These are phyloP conservation scores for Zoysia japonica DNA, from an alignment of 176 grass and related monocot genomes.

Conservation along the genomic window DNA sequence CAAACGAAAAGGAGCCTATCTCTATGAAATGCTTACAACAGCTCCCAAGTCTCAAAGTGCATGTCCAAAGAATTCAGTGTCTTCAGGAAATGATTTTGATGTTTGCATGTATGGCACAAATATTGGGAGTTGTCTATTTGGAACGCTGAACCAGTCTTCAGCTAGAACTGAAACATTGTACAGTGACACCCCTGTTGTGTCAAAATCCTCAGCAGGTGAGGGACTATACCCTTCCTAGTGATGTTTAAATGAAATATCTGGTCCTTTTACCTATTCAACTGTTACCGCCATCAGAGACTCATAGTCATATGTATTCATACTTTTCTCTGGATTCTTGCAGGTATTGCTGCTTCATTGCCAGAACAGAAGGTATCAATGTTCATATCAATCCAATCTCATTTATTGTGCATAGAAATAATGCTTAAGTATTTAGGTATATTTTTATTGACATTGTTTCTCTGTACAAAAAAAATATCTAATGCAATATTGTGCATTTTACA, in stretches of 20 bases:
- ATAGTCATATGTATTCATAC: not conserved
- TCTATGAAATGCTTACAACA: constrained; percentile 68
- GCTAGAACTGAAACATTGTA: constrained; percentile 36
- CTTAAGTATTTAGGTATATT: not conserved
- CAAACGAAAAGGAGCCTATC: constrained; percentile 39
- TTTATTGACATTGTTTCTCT: not conserved
- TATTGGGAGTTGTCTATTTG: constrained; percentile 33
- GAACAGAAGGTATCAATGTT: constrained; percentile 52
- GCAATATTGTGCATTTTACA: not conserved
- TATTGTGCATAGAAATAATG: constrained; percentile 5
- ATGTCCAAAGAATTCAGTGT: constrained; percentile 20
- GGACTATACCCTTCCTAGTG: constrained; percentile 2
- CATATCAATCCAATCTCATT: not conserved
- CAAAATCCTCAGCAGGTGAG: constrained; percentile 58
- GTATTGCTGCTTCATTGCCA: constrained; percentile 26
- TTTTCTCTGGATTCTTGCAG: constrained; percentile 45
- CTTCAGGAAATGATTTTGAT: constrained; percentile 26
- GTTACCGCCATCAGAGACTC: constrained; percentile 24
- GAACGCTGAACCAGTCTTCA: constrained; percentile 37
- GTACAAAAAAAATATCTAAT: not conserved
- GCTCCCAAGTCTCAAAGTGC: constrained; percentile 41
- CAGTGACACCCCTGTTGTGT: constrained; percentile 21
- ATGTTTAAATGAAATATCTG: not conserved
- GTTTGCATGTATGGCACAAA: constrained; percentile 41
- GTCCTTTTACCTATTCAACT: not conserved